Percentiles rank a stretch among this genome's conserved stretches.
Conservation (phyloP, 2,329 filamentous ascomycete genomes). For the Fusarium irregulare region DNA sequence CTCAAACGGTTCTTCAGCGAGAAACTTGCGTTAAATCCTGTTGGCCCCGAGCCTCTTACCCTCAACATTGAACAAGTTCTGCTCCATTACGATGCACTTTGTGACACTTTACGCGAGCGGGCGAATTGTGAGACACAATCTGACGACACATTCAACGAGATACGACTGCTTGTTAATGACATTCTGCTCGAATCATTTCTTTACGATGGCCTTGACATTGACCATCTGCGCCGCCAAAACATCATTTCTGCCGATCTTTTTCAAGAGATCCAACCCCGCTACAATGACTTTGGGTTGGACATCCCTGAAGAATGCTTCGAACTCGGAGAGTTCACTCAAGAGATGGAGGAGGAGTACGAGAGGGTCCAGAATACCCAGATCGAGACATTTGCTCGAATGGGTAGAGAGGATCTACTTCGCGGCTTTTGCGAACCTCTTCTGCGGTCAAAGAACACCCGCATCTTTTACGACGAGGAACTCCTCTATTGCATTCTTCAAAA, state of each 20-base stretch:
- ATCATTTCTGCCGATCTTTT: slow-evolving; percentile 39
- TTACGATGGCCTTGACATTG: slow-evolving; percentile 44
- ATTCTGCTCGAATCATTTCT: slow-evolving; percentile 45
- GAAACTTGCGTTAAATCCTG: slow-evolving; percentile 45
- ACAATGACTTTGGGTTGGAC: slow-evolving; percentile 42
- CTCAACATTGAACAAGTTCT: slow-evolving; percentile 43
- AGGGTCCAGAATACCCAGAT: slow-evolving; percentile 37
- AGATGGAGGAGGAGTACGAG: slow-evolving; percentile 31
- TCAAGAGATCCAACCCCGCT: slow-evolving; percentile 46
- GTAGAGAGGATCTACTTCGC: slow-evolving; percentile 41
- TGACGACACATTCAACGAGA: slow-evolving; percentile 38
- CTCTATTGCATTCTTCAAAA: slow-evolving; percentile 44
- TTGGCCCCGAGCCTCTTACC: slow-evolving; percentile 15
- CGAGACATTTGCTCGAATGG: slow-evolving; percentile 40
- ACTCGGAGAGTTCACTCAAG: slow-evolving; percentile 41
- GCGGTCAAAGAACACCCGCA: slow-evolving; percentile 43
- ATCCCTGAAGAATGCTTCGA: slow-evolving; percentile 46
- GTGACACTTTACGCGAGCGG: slow-evolving; percentile 31
- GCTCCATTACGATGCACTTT: slow-evolving; percentile 42
- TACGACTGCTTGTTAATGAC: slow-evolving; percentile 45
- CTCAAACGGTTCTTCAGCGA: slow-evolving; percentile 54
- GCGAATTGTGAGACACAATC: neutral
- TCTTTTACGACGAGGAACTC: slow-evolving; percentile 39
- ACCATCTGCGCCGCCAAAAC: slow-evolving; percentile 30
- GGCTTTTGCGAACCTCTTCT: slow-evolving; percentile 47